Conservation (phyloP, 257 asterid species). For the Ocimum tenuiflorum region DNA sequence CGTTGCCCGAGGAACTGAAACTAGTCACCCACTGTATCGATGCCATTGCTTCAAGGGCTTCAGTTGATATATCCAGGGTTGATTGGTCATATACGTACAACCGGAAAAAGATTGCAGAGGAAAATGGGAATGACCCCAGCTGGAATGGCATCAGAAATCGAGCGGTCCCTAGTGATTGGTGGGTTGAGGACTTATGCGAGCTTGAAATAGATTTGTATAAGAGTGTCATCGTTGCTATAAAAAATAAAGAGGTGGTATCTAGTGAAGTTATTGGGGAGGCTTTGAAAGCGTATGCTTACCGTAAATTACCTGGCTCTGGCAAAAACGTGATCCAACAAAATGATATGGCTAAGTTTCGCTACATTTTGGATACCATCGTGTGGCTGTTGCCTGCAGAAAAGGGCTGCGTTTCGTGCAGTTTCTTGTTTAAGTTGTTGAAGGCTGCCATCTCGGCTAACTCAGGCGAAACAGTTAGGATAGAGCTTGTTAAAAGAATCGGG, state of each 20-base stretch:
- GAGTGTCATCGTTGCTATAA: constrained; percentile 46
- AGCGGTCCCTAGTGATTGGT: constrained; percentile 79
- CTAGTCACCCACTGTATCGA: constrained; percentile 62
- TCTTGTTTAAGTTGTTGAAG: constrained; percentile 75
- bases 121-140: constrained; percentile 53
- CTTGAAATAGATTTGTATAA: constrained; percentile 73
- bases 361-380: constrained; percentile 56
- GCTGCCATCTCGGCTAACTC: constrained; percentile 62
- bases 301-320: constrained; percentile 58
- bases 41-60: constrained; percentile 72
- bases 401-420: constrained; percentile 68
- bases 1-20: constrained; percentile 69
- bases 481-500: constrained; percentile 62
- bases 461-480: constrained; percentile 46
- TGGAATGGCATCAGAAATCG: constrained; percentile 58
- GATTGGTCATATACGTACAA: constrained; percentile 88
- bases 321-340: constrained; percentile 43
- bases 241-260: constrained; percentile 43
- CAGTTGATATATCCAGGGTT: constrained; percentile 65
- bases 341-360: constrained; percentile 45
- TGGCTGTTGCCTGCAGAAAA: constrained; percentile 75
- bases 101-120: constrained; percentile 67
- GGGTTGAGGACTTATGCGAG: constrained; percentile 89
- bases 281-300: constrained; percentile 70
- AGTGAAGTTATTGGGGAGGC: constrained; percentile 83